Evolutionary conservation across 1,284 basidiomycete genomes (phyloP).

Genomic region (Malassezia sympodialis): DNA sequence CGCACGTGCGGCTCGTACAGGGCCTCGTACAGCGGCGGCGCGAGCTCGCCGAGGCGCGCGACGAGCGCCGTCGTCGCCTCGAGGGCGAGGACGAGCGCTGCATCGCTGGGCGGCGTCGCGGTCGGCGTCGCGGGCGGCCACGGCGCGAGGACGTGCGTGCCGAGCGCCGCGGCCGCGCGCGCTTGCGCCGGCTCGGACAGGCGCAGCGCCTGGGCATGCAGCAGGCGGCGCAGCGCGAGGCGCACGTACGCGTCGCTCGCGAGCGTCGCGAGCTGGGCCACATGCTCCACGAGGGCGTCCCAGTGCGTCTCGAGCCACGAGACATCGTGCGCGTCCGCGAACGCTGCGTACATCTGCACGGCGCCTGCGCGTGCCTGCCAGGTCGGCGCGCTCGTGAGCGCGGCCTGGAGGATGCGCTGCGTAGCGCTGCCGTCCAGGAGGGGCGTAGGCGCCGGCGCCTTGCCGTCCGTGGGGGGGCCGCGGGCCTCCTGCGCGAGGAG

Average conservation of each 20-base stretch:
- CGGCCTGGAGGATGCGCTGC: constrained; percentile 57
- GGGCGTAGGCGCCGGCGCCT: constrained; percentile 54
- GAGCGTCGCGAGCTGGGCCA: constrained; percentile 58
- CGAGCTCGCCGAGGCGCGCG: constrained; percentile 81
- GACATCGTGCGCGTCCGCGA: constrained; percentile 66
- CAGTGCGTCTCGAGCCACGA: constrained; percentile 76
- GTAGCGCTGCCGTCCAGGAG: constrained; percentile 55
- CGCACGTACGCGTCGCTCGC: constrained; percentile 52
- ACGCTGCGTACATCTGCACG: constrained; percentile 74
- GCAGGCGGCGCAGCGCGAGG: constrained; percentile 63
- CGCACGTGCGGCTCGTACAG: constrained; percentile 75
- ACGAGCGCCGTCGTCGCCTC: constrained; percentile 75
- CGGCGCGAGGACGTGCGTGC: constrained; percentile 67
- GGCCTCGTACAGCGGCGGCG: constrained; percentile 77
- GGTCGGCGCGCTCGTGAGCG: constrained; percentile 60
- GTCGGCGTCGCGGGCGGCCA: constrained; percentile 90
- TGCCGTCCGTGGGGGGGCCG: constrained; percentile 52
- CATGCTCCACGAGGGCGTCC: constrained; percentile 64
- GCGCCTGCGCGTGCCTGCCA: constrained; percentile 54
- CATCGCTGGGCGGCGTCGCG: constrained; percentile 61
- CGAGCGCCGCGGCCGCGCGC: constrained; percentile 73
- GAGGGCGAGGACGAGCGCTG: constrained; percentile 66
- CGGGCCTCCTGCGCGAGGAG: constrained; percentile 65
- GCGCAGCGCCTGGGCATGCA: constrained; percentile 71
- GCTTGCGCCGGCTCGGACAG: constrained; percentile 81